Evolutionary conservation across 805 yeast genomes (phyloP), one percentile per base, ranked within the genome.

Genomic region (Blastobotrys parvus): DNA sequence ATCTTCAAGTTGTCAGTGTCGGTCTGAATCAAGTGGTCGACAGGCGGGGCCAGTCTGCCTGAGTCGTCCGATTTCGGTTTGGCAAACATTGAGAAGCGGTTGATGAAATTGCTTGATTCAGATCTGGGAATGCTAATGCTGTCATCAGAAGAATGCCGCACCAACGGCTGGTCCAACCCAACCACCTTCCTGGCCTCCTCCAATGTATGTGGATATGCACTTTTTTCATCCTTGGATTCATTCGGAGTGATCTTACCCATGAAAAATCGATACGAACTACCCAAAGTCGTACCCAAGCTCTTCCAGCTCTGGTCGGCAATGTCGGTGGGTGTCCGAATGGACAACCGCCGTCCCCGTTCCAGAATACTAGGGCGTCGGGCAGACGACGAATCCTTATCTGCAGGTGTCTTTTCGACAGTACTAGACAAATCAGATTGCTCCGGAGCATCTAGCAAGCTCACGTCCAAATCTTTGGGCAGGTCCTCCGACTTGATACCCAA

Each of bases 1-100:
- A 64, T 32, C n/a, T 60, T 60, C 17, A 67, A 51, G 19, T 54
- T 43, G 18, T 58, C 64, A 8, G 60, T 53, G 19, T 60, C 60
- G n/a, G 39, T 32, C 3, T 30, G 34, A 17, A 54, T 35, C 19
- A 58, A 44, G 17, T 43, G 41, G 3, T 47, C 50, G 23, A 52
- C 45, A 15, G 61, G 60, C 13, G 47, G 44, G 10, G 19, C 31
- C n/a, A 38, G 41, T 23, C 40, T 31, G 15, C 38, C 35, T 16
- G 35, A 37, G 17, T 34, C 40, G 10, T 31, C 39, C n/a, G 40
- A 11, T 5, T 29, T 31, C 27, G 30, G 16, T 3, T 25, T n/a
- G 8, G 29, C 23, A 27, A 39, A 31, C 39, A 35, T 19, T n/a
- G 40, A 21, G 30, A 22, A 22, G 15, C 17, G n/a, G 7, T 20